Base-by-base conservation (phyloP, 2,329 filamentous ascomycete species). In the Arthrobotrys musiformis region DNA sequence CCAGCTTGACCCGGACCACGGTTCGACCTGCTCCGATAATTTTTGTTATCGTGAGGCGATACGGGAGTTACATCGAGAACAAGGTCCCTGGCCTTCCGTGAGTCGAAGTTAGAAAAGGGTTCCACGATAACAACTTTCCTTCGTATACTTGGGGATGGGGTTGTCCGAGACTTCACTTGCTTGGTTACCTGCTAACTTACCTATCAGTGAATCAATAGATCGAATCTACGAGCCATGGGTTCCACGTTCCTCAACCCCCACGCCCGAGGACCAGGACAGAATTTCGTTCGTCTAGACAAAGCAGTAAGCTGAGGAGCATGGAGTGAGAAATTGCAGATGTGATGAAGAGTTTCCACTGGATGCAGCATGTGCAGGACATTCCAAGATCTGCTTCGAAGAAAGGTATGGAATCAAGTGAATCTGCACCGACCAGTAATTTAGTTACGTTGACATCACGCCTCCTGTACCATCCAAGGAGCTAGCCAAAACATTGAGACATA, bases 11-110 rank as follows among this genome's bases (percentile, higher is more conserved):
- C 63, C 72, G 40, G 40, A 42, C n/a, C 40, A 19, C 40, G 64
- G 46, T 63, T 76, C 46, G 58, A 76, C 72, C 28, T 62, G 48
- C 64, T 70, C 64, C 54, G 42, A 73, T 44, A 40, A 42, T 42
- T 42, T 19, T 19, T 60, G 22, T 35, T 46, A 61, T 70, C 66
- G 28, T 46, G 35, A 62, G 35, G 44, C 24, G 40, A 63, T 60
- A 44, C 63, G 50, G 46, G 50, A 48, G 61, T 64, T 40, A 44
- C 26, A 60, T 37, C 40, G 15, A 50, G 22, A 62, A 30, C 46
- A 56, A 46, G 67, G 67, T 6, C 46, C 67, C 67, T 62, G 9
- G 54, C 56, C 35, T 46, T 62, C n/a, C 22, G 50, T 48, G 3
- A 42, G 44, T 63, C 5, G 46, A 48, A 56, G 44, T 56, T 26